These are phyloP conservation scores for Paratinospora sagittata DNA, from an alignment of 164 flowering plant species.

Conservation along the genomic window DNA sequence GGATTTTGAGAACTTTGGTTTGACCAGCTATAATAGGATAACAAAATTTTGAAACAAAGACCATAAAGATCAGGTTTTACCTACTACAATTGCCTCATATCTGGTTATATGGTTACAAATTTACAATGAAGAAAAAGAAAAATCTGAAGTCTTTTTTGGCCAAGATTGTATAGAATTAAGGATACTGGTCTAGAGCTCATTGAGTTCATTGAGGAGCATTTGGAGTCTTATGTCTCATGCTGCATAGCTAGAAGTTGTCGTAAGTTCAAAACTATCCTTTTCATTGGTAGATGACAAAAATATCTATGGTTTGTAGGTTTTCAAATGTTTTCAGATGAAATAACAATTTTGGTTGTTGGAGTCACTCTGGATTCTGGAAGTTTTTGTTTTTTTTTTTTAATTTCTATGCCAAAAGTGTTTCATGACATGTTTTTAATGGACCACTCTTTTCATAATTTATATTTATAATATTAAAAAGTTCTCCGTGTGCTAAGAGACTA, in stretches of 20 bases:
- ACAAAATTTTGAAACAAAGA: not conserved
- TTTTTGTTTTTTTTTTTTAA: not conserved
- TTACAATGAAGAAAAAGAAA: no score
- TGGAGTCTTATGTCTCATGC: not conserved
- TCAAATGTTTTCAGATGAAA: not conserved
- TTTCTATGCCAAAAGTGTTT: not conserved
- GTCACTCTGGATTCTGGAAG: not conserved
- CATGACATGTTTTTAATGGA: no score
- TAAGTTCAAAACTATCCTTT: not conserved
- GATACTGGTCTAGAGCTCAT: no score
- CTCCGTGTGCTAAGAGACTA: no score
- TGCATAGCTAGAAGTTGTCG: not conserved
- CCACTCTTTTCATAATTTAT: no score
- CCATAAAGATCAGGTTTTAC: no score
- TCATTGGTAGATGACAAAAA: not conserved
- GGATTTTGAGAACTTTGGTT: not conserved
- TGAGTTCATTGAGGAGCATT: no score
- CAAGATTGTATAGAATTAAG: no score
- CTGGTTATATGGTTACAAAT: no score
- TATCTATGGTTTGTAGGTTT: not conserved
- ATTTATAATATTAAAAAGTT: no score
- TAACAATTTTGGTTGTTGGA: not conserved
- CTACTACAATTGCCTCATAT: no score
- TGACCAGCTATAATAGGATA: not conserved
- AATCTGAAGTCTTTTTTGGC: no score